Base-by-base conservation (phyloP, 495 filamentous ascomycete species). In the Rhypophila decipiens region DNA sequence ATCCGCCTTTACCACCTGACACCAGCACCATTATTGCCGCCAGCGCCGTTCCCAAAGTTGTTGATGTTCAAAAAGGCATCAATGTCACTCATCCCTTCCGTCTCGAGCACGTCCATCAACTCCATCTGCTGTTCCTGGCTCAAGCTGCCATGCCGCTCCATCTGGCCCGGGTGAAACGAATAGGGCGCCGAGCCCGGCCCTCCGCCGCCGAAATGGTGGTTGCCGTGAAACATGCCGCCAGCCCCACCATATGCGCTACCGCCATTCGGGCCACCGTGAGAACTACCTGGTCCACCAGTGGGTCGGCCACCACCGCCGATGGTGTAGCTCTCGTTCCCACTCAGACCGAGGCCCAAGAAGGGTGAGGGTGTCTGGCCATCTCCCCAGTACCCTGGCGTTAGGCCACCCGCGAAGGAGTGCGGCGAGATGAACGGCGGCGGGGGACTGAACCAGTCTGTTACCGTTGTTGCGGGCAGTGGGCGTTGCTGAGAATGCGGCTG, bases 101-200 rank as follows among this genome's bases (percentile, higher is more conserved):
- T 73, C 52, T 84, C 82, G 20, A 87, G 61, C 31, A 77, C 75
- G 24, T 76, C 71, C 80, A 87, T 81, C 42, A 88, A 64, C 66
- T 87, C 81, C 35, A 80, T 63, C 61, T 87, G 85, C 60, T 87
- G 81, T 56, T 85, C 74, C 44, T 85, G 80, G 38, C 77, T 85
- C 43, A 88, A 65, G 34, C 82, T 85, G 36, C 80, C 77, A 35
- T 78, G 73, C 9, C 83, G 70, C 59, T 74, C 61, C 33, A 59
- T 56, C 38, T 21, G 19, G 7, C 27, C 27, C 5, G 36, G 36
- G 3, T 61, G 46, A 23, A 65, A 63, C 36, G 55, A 57, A 31
- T 57, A 60, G n/a, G 64, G 55, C 38, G 37, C 23, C 11, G 51
- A 49, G 39, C 55, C 56, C 11, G 49, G 67, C 9, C 15, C 29